A percentile compares a stretch with the other conserved stretches of the same genome.
Evolutionary conservation across 169 alveolate species (phyloP).

Genomic region (Plasmodium gallinaceum): DNA sequence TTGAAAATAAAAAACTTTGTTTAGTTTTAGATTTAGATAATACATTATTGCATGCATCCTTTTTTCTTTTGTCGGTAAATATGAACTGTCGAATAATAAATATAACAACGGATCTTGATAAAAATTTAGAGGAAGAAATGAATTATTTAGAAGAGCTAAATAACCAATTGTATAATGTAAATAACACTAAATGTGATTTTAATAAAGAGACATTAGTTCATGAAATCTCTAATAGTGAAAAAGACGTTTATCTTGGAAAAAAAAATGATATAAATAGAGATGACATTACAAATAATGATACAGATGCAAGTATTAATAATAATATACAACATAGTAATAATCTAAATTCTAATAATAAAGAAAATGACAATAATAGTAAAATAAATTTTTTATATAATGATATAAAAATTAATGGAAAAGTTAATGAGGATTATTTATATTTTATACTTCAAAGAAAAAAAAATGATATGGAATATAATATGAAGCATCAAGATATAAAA

Average conservation of each 20-base stretch:
- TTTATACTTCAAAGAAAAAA: conserved; percentile 19
- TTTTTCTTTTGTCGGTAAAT: conserved; percentile 37
- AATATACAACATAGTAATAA: neutral
- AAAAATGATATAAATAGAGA: neutral
- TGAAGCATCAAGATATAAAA: conserved; percentile 76
- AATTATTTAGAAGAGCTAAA: neutral
- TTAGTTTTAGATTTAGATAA: conserved; percentile 88
- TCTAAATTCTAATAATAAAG: neutral
- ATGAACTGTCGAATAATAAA: conserved; percentile 41
- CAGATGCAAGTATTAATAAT: neutral
- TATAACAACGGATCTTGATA: conserved; percentile 53
- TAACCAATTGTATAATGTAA: neutral
- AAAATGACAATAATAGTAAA: neutral
- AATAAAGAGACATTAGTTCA: neutral
- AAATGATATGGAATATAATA: conserved; percentile 10
- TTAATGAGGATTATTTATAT: conserved; percentile 45
- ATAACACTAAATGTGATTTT: neutral
- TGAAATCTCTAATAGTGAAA: neutral
- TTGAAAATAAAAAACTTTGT: conserved; percentile 82
- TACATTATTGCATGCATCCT: conserved; percentile 88
- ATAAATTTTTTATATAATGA: neutral
- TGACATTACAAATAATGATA: neutral
- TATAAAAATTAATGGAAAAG: neutral
- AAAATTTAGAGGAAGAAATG: conserved; percentile 15
- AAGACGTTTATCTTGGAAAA: neutral